Evolutionary conservation across 2,329 filamentous ascomycete species (phyloP), one percentile per base, ranked within the genome.

Genomic region (Hawksworthiomyces lignivorus): DNA sequence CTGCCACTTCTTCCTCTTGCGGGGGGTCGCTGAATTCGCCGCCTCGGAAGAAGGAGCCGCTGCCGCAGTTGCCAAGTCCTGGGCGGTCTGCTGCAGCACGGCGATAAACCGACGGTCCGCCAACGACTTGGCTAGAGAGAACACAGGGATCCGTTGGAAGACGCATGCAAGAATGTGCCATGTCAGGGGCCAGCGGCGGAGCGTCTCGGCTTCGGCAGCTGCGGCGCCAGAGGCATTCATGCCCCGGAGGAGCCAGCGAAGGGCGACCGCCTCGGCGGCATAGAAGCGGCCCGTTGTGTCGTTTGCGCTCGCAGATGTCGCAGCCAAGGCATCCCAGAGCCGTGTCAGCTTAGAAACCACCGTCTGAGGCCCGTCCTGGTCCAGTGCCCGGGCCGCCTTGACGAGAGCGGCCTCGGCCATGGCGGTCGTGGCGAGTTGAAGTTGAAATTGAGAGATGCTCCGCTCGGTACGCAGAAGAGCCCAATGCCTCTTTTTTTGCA

Each of bases 101-200:
- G 64, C 61, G 26, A 84, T 62, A 40, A 94, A 86, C 34, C 77
- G 73, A 43, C 81, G 71, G 44, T 88, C 80, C 18, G 77, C 79
- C 7, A 94, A 69, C 4, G 84, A 78, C 44, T 80, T 79, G 8
- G 85, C 84, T 19, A 86, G 68, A 10, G 77, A 80, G 34, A 83
- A 80, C 0, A 79, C 65, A 0, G 85, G 81, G 15, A 90, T 75
- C n/a, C 77, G 65, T 37, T 70, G 65, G 41, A 86, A 70, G 36
- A 83, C 67, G 45, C 71, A 72, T 33, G 68, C 67, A 19, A 88
- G 58, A 27, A 87, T 70, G 22, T 64, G 68, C 84, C 78, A 82
- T 9, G 75, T 67, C 39, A 73, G 56, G 35, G 75, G 72, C 51
- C 70, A 76, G 47, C 74, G 65, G 51, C 75, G 69, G 38, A 77